Conservation (phyloP, 441 rosid species). For the Erodium trifolium region DNA sequence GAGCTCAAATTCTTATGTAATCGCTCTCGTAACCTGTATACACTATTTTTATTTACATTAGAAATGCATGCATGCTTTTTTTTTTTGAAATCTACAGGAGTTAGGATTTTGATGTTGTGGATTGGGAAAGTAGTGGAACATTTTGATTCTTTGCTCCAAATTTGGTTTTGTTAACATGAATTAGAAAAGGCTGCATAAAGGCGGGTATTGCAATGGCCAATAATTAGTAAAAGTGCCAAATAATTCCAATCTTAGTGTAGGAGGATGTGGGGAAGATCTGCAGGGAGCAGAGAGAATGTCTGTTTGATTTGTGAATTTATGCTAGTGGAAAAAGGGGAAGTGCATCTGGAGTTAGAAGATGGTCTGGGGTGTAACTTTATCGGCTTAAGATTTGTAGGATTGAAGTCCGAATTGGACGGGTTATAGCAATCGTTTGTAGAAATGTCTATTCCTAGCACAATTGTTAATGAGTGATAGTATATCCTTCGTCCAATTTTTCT, state of each 20-base stretch:
- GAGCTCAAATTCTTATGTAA: constrained; percentile 3
- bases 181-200: neutral
- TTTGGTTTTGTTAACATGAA: neutral
- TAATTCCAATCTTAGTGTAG: neutral
- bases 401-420: neutral
- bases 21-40: neutral
- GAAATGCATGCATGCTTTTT: neutral
- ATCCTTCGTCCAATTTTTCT: neutral
- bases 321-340: neutral
- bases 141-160: neutral
- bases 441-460: neutral
- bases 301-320: neutral
- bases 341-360: neutral
- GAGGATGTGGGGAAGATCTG: neutral
- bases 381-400: neutral
- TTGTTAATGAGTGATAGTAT: neutral
- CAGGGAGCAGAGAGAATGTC: neutral
- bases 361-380: neutral
- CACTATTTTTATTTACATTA: neutral
- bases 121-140: neutral
- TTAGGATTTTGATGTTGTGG: neutral
- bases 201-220: neutral
- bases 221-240: neutral
- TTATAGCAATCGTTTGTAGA: neutral
- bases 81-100: neutral